Evolutionary conservation across 2,329 filamentous ascomycete genomes (phyloP), one percentile per base, ranked within the genome.

Genomic region (Coniochaeta hoffmannii): DNA sequence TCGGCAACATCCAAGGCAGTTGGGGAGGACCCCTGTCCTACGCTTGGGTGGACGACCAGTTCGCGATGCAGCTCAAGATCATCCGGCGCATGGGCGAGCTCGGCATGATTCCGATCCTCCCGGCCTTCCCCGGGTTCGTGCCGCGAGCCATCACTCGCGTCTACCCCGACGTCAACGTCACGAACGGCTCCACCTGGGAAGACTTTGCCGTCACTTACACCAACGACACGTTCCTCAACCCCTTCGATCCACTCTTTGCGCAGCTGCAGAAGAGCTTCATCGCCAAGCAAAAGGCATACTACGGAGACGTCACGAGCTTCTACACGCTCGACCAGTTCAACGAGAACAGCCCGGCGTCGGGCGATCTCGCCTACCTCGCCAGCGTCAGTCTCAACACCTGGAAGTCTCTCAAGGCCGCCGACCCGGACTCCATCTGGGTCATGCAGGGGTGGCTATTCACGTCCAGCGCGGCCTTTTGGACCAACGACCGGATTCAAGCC

Each of bases 251-350:
- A 0, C 62, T 69, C 4, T 79, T 75, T 58, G 62, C 70, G 0
- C 59, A 69, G 35, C 60, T 80, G 7, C 77, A 80, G 59, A 67
- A 68, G 34, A 71, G 66, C 17, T 77, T 79, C 53, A 71, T 81
- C 15, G 54, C 58, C 5, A 77, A 77, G 57, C 77, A 80, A 61
- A 67, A 67, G 8, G 66, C 66, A 5, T 70, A 70, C 8, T 79
- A 76, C 60, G 77, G 77, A 1, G 75, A 78, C 56, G 69, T 79
- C 36, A 75, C 71, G 5, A 66, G 70, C 46, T 70, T 78, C 55
- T 80, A 77, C 59, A 77, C 77, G 0, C 68, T 80, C 8, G 77
- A 80, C 58, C 77, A 80, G 59, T 80, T 76, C 64, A 80, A 80
- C 55, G 77, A 81, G 63, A 77, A 78, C 56, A 63, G 71, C 26